These are phyloP conservation scores for Miscanthus sacchariflorus DNA, from an alignment of 202 grass and related monocot genomes.

Conservation along the genomic window DNA sequence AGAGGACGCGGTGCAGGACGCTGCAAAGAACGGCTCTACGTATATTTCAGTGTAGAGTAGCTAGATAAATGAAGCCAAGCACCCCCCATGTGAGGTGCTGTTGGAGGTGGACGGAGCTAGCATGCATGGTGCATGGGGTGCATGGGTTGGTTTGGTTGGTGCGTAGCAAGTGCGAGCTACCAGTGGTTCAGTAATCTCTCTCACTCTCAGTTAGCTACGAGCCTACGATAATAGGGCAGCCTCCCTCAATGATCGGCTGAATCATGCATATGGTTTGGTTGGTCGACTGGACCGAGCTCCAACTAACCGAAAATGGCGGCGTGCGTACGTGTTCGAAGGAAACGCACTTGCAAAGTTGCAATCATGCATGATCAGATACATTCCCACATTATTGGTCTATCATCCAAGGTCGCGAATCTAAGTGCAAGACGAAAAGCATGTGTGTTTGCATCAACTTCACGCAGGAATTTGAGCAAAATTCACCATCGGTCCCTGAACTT, in stretches of 20 bases:
- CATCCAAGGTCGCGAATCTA: too few species aligned
- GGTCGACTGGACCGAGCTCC: not conserved
- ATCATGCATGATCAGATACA: not conserved
- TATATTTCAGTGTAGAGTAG: not conserved
- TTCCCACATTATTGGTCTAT: too few species aligned
- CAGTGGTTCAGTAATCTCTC: constrained; percentile 18
- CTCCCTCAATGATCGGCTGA: too few species aligned
- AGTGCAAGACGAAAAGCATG: too few species aligned
- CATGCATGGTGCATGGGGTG: not conserved
- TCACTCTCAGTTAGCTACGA: not conserved
- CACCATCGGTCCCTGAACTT: too few species aligned
- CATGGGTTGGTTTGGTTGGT: not conserved
- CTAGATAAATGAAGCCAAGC: not conserved
- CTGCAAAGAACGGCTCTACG: not conserved
- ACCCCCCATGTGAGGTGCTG: constrained; percentile 32
- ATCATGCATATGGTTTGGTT: not conserved
- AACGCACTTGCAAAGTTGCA: not conserved
- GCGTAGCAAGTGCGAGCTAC: not conserved
- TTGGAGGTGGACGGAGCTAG: not conserved
- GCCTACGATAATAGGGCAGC: too few species aligned
- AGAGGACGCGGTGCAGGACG: not conserved
- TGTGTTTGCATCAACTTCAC: too few species aligned
- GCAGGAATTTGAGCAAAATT: too few species aligned
- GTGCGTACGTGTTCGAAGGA: not conserved
- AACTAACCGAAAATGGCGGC: not conserved